Percentiles rank a stretch among this genome's conserved stretches.
Evolutionary conservation across 352 stramenopile species (phyloP).

Genomic region (Aphanomyces euteiches): DNA sequence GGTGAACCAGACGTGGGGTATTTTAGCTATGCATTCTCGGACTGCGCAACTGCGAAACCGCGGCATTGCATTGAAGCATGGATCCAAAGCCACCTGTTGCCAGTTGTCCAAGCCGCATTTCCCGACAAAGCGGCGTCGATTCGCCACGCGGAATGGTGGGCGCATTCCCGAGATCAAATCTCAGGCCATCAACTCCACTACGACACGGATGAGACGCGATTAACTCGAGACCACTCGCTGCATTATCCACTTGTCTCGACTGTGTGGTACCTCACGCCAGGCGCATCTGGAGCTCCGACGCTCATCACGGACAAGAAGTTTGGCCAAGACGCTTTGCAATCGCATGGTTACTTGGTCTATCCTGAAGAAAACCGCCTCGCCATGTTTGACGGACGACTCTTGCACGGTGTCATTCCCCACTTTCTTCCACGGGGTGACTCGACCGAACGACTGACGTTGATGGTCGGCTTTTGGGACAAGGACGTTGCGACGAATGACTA

Average conservation of each 20-base stretch:
- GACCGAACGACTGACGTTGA: slow-evolving; percentile 16
- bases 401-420: slow-evolving; percentile 16
- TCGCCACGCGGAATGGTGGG: slow-evolving; percentile 17
- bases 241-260: slow-evolving; percentile 16
- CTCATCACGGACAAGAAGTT: slow-evolving; percentile 16
- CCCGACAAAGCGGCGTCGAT: slow-evolving; percentile 11
- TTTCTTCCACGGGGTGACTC: background rate
- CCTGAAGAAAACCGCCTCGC: slow-evolving; percentile 10
- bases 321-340: slow-evolving; percentile 8
- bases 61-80: background rate
- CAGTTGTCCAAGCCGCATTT: background rate
- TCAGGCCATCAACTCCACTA: slow-evolving; percentile 23
- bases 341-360: slow-evolving; percentile 14
- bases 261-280: slow-evolving; percentile 16
- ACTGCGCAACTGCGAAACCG: background rate
- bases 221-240: slow-evolving; percentile 4
- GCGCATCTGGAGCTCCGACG: slow-evolving; percentile 2
- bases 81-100: slow-evolving; percentile 1
- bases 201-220: slow-evolving; percentile 11
- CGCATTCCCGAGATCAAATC: slow-evolving; percentile 15
- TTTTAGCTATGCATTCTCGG: slow-evolving; percentile 8
- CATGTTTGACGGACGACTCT: slow-evolving; percentile 23
- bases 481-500: background rate
- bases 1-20: slow-evolving; percentile 7
- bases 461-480: slow-evolving; percentile 23